These are phyloP conservation scores for Hypomontagnella submonticulosa DNA, from an alignment of 495 filamentous ascomycete species.

Conservation along the genomic window DNA sequence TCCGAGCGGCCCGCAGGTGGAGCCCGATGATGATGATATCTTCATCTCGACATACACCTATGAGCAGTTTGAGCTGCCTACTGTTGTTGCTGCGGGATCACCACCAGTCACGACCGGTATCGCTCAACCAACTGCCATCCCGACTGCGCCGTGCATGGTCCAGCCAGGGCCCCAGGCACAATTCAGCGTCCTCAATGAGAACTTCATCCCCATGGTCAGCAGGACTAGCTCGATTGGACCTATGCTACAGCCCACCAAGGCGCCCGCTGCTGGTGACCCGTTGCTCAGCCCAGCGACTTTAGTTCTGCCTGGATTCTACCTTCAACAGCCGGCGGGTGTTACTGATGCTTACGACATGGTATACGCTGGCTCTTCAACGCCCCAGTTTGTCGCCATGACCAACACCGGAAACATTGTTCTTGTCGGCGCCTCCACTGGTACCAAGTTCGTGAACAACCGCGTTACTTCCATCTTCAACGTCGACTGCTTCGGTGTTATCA, in stretches of 20 bases:
- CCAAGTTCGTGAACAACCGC: conserved; percentile 9
- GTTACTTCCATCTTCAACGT: conserved; percentile 15
- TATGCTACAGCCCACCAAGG: conserved; percentile 1
- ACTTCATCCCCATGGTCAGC: conserved; percentile 22
- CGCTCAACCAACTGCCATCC: conserved; percentile 8
- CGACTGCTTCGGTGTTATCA: conserved; percentile 11
- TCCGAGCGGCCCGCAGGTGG: conserved; percentile 16
- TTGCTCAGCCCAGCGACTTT: conserved; percentile 9
- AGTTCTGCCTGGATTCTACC: conserved; percentile 4
- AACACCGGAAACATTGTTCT: conserved; percentile 11
- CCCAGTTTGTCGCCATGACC: conserved; percentile 13
- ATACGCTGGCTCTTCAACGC: conserved; percentile 6
- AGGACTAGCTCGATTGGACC: conserved; percentile 8
- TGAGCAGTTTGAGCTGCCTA: conserved; percentile 3
- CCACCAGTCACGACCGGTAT: conserved; percentile 13
- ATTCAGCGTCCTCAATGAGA: conserved; percentile 19
- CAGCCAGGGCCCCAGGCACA: conserved; percentile 4
- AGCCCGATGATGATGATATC: conserved; percentile 18
- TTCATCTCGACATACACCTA: conserved; percentile 20
- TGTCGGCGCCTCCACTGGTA: conserved; percentile 5
- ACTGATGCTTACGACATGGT: conserved; percentile 6
- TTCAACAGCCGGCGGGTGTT: neutral
- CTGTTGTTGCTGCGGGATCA: conserved; percentile 3
- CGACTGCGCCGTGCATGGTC: conserved; percentile 13
- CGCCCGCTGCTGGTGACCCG: conserved; percentile 8